Conservation (phyloP, 164 flowering plant genomes). For the Liquidambar formosana region DNA sequence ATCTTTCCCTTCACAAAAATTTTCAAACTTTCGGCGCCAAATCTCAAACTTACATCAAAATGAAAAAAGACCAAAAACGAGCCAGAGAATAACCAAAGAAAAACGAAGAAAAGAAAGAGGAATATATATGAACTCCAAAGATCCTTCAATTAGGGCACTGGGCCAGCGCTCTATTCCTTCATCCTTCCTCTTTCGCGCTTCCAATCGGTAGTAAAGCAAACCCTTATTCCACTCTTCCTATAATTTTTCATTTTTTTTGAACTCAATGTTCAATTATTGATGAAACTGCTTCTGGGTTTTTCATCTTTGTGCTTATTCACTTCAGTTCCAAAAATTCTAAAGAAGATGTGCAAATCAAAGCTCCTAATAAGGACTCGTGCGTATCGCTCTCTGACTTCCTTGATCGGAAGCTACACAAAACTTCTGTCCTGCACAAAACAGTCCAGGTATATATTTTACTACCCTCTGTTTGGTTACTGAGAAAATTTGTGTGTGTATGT, state of each 20-base stretch:
- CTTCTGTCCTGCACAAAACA: conserved; percentile 30
- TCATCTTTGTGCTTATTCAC: no score
- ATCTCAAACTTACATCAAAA: no score
- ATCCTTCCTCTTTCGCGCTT: conserved; percentile 25
- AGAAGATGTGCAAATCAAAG: conserved; percentile 18
- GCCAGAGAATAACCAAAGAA: no score
- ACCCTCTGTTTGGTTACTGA: conserved; percentile 3
- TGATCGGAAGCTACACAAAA: conserved; percentile 42
- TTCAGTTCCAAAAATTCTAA: conserved; percentile 24
- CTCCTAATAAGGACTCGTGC: conserved; percentile 17
- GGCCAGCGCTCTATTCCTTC: conserved; percentile 52
- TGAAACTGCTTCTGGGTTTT: neutral
- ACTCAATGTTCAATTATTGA: neutral
- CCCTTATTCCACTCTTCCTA: neutral
- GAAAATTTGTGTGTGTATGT: no score
- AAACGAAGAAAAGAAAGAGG: neutral
- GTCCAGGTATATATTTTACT: conserved; percentile 37
- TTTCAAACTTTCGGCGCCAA: neutral
- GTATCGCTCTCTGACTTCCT: conserved; percentile 71
- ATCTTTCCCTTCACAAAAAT: neutral
- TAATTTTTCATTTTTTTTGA: neutral
- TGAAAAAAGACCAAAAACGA: no score
- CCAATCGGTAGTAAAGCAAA: conserved; percentile 25
- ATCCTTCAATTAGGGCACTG: conserved; percentile 26
- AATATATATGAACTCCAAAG: conserved; percentile 23